These are phyloP conservation scores for Rubus parviflorus DNA, from an alignment of 306 rosid genomes.

Conservation along the genomic window DNA sequence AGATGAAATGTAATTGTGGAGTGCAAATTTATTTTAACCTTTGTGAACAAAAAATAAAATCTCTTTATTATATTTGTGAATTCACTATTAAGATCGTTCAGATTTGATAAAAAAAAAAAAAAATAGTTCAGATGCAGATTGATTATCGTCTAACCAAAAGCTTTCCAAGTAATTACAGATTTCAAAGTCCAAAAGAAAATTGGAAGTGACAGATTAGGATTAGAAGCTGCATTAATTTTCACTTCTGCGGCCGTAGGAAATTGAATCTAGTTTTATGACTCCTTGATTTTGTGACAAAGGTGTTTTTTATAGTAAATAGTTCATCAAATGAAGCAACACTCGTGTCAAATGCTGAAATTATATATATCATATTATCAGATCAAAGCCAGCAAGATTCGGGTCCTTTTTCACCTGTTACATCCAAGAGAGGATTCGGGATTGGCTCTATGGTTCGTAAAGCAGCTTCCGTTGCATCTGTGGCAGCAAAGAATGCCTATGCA, in stretches of 20 bases:
- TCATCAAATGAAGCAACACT: slow-evolving; percentile 24
- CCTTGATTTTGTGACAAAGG: not conserved
- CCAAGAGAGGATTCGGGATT: slow-evolving; percentile 75
- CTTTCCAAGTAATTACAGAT: not conserved
- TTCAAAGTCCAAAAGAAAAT: not conserved
- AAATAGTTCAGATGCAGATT: not conserved
- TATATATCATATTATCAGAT: slow-evolving; percentile 55
- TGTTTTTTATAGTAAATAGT: not conserved
- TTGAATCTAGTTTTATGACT: slow-evolving; percentile 3
- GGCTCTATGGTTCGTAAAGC: slow-evolving; percentile 86
- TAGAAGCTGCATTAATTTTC: not conserved
- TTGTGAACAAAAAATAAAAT: too few relatives aligned
- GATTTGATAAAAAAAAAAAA: too few relatives aligned
- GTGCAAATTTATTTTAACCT: too few relatives aligned
- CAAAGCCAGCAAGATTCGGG: slow-evolving; percentile 83
- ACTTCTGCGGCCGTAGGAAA: not conserved
- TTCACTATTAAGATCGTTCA: too few relatives aligned
- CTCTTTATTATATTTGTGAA: too few relatives aligned
- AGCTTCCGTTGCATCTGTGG: slow-evolving; percentile 84
- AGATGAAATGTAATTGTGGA: not conserved
- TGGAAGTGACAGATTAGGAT: not conserved
- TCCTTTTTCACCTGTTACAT: slow-evolving; percentile 76
- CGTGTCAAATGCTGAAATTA: slow-evolving; percentile 33
- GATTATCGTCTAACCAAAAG: not conserved
- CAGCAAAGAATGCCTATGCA: slow-evolving; percentile 87